These are phyloP conservation scores for Heliophila coronopifolia DNA, from an alignment of 441 rosid genomes.

Conservation along the genomic window DNA sequence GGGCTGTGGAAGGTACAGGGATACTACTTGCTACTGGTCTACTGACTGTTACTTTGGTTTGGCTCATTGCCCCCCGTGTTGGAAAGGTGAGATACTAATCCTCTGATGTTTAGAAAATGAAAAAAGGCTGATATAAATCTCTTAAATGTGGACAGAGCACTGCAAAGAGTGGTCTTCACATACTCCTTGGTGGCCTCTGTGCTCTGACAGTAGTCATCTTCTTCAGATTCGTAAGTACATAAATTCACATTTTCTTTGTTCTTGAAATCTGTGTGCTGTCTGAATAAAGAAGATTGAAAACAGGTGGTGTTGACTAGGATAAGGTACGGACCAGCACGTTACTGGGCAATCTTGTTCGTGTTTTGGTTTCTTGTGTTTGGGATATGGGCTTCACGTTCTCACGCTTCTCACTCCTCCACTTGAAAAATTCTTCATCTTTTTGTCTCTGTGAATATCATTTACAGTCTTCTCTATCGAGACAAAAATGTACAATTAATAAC, in stretches of 20 bases:
- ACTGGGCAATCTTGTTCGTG: slow-evolving; percentile 89
- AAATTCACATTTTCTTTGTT: neutral
- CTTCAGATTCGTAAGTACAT: slow-evolving; percentile 93
- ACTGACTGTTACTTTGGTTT: slow-evolving; percentile 79
- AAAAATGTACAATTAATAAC: slow-evolving; percentile 14
- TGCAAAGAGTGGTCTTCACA: slow-evolving; percentile 84
- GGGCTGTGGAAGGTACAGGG: slow-evolving; percentile 96
- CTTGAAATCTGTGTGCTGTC: neutral
- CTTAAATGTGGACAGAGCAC: slow-evolving; percentile 55
- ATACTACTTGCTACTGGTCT: slow-evolving; percentile 85
- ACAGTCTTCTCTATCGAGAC: slow-evolving; percentile 2
- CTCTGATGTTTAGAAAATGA: no score
- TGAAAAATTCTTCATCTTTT: slow-evolving; percentile 9
- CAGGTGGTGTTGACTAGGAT: slow-evolving; percentile 89
- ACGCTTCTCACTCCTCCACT: slow-evolving; percentile 25
- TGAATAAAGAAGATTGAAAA: neutral
- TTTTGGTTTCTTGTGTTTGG: slow-evolving; percentile 98
- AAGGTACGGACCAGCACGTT: slow-evolving; percentile 91
- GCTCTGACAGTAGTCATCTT: slow-evolving; percentile 83
- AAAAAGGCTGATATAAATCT: neutral
- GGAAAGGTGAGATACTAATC: slow-evolving; percentile 58
- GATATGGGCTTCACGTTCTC: slow-evolving; percentile 80
- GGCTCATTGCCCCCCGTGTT: slow-evolving; percentile 94
- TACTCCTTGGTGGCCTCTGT: slow-evolving; percentile 85
- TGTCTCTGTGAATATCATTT: slow-evolving; percentile 17